Evolutionary conservation across 2,329 filamentous ascomycete species (phyloP), one percentile per base, ranked within the genome.

Genomic region (Cladophialophora psammophila): DNA sequence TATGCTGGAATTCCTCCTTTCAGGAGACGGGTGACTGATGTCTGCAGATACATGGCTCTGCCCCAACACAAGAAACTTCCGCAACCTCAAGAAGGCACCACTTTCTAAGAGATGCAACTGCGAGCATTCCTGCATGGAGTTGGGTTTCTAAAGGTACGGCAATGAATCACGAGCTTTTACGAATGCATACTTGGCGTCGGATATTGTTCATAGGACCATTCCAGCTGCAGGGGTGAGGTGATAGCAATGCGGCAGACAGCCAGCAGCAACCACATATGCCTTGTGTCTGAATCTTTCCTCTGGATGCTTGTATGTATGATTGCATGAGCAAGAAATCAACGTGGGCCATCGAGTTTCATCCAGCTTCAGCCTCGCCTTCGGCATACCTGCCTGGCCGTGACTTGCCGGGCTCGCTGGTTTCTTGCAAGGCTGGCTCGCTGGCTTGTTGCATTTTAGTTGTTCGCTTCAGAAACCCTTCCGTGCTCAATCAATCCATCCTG

Each of bases 11-110:
- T 56, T 8, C 32, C 35, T 13, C 74, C 73, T 71, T 74, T 8
- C 15, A 13, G n/a, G 35, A 36, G 38, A 9, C 10, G 3, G n/a
- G 48, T 15, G 5, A 20, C 59, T 61, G 52, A 61, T 34, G 12
- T 62, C 20, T n/a, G 64, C 72, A 96, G 94, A 80, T 96, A 92
- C 79, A 98, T 99, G 95, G 94, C 94, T 35, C 87, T 94, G 67
- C 89, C 91, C 32, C 86, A 89, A 72, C 91, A 98, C 83, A 97
- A 97, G 87, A 98, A 98, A 82, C 88, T 97, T 35, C 91, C 93
- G 12, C 95, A 99, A 79, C 95, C 95, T 48, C 87, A 92, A 3
- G 95, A 99, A 82, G 94, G 93, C 66, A 88, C 91, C 35, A 90
- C 82, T 36, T 90, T 71, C 63, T 73, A 62, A 62, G 50, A 26